Base-by-base conservation (phyloP, 768 basidiomycete species). In the Suillus ampliporus region DNA sequence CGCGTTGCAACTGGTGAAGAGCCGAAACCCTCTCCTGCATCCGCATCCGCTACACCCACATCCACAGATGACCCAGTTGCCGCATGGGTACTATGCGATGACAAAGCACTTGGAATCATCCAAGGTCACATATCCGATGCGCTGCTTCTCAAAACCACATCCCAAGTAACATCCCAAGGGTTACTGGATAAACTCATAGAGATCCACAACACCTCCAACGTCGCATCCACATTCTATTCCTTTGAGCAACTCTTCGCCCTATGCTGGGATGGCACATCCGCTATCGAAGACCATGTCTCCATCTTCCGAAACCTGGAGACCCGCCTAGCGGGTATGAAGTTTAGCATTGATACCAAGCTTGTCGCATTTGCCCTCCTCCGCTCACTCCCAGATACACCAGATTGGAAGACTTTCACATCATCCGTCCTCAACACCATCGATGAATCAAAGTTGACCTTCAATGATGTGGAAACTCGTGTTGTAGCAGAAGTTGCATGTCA, bases 281-380 rank as follows among this genome's bases (percentile, higher is more conserved):
- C 19, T 26, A 58, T 58, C 17, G 19, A 21, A 5, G 38, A 58
- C 10, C 57, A 58, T 38, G 43, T 58, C 31, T 8, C 57, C 19
- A 31, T 13, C 10, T 38, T 58, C 17, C 21, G 43, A 21, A 58
- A 37, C 21, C 14, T 31, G 15, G 41, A 58, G 35, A 41, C 57
- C 57, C 41, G 57, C 17, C 57, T 58, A 31, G 37, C 57, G 19
- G 41, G 57, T 28, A 58, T 58, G 57, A 58, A 58, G 28, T 58
- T 58, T n/a, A 10, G 1, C 7, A n/a, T 58, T 46, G 57, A 58
- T 43, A 14, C 19, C 13, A 58, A 58, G 44, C 57, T 58, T 5
- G n/a, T 58, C 26, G 38, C 57, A 14, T 58, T 58, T 41, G 41
- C 57, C n/a, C 40, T 58, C n/a, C 57, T 58, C 38, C 19, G 28